Evolutionary conservation across 306 rosid genomes (phyloP).

Genomic region (Echinosophora koreensis): DNA sequence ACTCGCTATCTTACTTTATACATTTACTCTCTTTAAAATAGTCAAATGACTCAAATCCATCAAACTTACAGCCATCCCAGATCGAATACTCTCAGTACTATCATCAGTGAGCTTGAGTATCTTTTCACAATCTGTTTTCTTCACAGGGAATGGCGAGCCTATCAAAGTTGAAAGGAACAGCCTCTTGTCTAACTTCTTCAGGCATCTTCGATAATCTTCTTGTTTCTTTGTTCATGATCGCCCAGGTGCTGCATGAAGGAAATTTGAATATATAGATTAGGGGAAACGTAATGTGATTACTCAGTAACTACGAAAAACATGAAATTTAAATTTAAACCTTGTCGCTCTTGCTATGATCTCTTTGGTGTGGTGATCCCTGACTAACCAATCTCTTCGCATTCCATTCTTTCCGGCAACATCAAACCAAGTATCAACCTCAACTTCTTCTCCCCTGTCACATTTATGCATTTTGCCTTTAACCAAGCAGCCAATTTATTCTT

Average conservation of each 20-base stretch:
- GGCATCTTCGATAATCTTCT: slow-evolving; percentile 74
- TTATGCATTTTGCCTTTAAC: not conserved
- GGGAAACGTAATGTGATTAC: not conserved
- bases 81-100: slow-evolving; percentile 62
- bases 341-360: slow-evolving; percentile 76
- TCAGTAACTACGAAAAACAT: not conserved
- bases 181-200: slow-evolving; percentile 70
- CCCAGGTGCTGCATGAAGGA: slow-evolving; percentile 66
- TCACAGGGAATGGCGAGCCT: slow-evolving; percentile 59
- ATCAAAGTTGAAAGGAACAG: slow-evolving; percentile 61
- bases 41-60: too few species aligned
- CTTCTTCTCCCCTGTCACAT: slow-evolving; percentile 73
- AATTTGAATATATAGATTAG: not conserved
- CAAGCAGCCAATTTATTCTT: not conserved
- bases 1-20: too few species aligned
- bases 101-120: slow-evolving; percentile 68
- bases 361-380: slow-evolving; percentile 66
- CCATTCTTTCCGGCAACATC: slow-evolving; percentile 73
- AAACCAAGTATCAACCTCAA: slow-evolving; percentile 87
- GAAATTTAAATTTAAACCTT: slow-evolving; percentile 49
- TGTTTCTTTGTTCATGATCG: slow-evolving; percentile 75
- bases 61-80: slow-evolving; percentile 69
- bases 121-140: slow-evolving; percentile 58
- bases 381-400: slow-evolving; percentile 73
- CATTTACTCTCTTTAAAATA: too few species aligned